phyloP scores from a whole-genome alignment of 1,139 yeast species.

The Yamadazyma atmosphaerica region DNA sequence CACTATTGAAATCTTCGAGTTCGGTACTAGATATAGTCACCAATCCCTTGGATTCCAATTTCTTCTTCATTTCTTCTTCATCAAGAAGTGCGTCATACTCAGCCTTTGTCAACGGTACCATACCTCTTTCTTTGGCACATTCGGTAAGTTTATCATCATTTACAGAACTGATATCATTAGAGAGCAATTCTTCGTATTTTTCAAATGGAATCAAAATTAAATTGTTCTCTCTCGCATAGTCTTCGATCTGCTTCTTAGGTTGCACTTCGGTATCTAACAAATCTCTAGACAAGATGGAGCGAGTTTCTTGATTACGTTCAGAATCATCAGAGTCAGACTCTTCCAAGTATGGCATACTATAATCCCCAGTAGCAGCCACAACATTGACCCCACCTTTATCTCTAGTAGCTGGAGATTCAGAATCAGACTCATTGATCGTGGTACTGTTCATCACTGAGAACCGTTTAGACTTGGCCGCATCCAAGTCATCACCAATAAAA shows the following conservation, averaged over 20 bases:
- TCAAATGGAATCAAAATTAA: constrained; percentile 42
- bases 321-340: constrained; percentile 44
- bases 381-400: constrained; percentile 9
- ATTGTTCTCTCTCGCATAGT: constrained; percentile 51
- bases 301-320: constrained; percentile 21
- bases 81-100: constrained; percentile 30
- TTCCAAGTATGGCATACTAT: constrained; percentile 27
- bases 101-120: constrained; percentile 23
- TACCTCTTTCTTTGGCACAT: constrained; percentile 27
- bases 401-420: constrained; percentile 18
- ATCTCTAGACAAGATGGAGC: constrained; percentile 24
- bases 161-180: constrained; percentile 24
- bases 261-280: constrained; percentile 15
- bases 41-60: constrained; percentile 32
- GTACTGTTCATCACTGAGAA: constrained; percentile 18
- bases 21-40: constrained; percentile 32
- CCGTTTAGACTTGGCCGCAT: constrained; percentile 24
- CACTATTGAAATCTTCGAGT: constrained; percentile 17
- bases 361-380: constrained; percentile 15
- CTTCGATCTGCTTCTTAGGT: constrained; percentile 29
- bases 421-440: constrained; percentile 19
- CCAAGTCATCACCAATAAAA: constrained; percentile 33
- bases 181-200: constrained; percentile 39
- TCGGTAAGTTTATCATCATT: constrained; percentile 24
- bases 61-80: constrained; percentile 36